phyloP scores from a whole-genome alignment of 148 eudicot species.

The Amaranthus hypochondriacus region DNA sequence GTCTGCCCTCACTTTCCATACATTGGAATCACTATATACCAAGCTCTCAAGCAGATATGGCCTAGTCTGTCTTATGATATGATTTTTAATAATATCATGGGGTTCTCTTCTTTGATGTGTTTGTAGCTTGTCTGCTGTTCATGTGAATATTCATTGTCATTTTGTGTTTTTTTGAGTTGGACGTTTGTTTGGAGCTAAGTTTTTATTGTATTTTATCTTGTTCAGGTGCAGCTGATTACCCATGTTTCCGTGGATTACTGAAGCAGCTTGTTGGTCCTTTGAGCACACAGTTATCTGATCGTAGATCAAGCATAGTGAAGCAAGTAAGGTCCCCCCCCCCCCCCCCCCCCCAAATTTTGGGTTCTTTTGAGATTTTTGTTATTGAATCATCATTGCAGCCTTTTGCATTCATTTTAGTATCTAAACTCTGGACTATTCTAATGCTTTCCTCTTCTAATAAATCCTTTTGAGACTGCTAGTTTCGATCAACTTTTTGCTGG shows the following conservation, averaged over 20 bases:
- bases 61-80: not conserved
- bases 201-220: slow-evolving; percentile 5
- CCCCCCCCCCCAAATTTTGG: not conserved
- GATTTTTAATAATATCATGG: not conserved
- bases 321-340: slow-evolving; percentile 41
- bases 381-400: not conserved
- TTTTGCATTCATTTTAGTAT: not conserved
- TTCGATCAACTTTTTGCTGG: not conserved
- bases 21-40: not conserved
- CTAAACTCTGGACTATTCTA: not conserved
- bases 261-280: slow-evolving; percentile 89
- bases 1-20: not conserved
- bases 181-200: not conserved
- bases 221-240: slow-evolving; percentile 86
- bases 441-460: not conserved
- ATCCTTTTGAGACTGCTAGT: not conserved
- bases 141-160: not conserved
- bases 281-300: slow-evolving; percentile 79
- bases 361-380: not conserved
- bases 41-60: not conserved
- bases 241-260: slow-evolving; percentile 83
- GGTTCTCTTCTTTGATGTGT: not conserved
- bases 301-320: slow-evolving; percentile 94
- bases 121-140: not conserved
- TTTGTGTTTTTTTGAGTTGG: not conserved